phyloP scores from a whole-genome alignment of 257 asterid genomes.

The Solanum infundibuliforme region DNA sequence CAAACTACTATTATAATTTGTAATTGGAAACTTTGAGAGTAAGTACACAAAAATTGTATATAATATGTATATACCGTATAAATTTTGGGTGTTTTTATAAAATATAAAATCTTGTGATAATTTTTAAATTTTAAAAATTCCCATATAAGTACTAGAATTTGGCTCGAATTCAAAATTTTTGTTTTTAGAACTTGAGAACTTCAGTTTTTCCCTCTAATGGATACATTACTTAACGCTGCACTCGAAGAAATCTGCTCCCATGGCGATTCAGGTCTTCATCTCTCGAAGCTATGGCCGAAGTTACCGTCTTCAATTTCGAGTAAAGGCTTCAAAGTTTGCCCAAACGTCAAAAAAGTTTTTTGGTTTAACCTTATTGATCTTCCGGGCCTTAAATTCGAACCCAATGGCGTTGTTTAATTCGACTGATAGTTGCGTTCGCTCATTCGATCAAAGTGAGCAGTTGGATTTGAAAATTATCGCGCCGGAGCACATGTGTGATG shows the following conservation, averaged over 20 bases:
- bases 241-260: slow-evolving; percentile 71
- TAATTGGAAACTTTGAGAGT: too few relatives aligned
- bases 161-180: too few relatives aligned
- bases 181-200: too few relatives aligned
- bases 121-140: too few relatives aligned
- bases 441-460: slow-evolving; percentile 44
- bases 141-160: too few relatives aligned
- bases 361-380: slow-evolving; percentile 62
- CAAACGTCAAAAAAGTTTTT: slow-evolving; percentile 49
- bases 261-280: slow-evolving; percentile 44
- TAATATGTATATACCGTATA: too few relatives aligned
- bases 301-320: slow-evolving; percentile 33
- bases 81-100: too few relatives aligned
- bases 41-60: too few relatives aligned
- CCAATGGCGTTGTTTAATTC: slow-evolving; percentile 14
- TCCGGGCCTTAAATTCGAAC: slow-evolving; percentile 48
- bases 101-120: too few relatives aligned
- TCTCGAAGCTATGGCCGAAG: slow-evolving; percentile 56
- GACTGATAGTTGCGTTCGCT: slow-evolving; percentile 19
- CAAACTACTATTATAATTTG: too few relatives aligned
- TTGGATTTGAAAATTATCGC: slow-evolving; percentile 56
- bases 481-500: slow-evolving; percentile 50
- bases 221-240: slow-evolving; percentile 51
- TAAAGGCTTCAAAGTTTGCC: slow-evolving; percentile 47
- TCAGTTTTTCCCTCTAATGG: slow-evolving; percentile 30